Percentiles rank a stretch among this genome's conserved stretches.
Conservation (phyloP, 805 yeast species). For the Wickerhamiella allomyrinae region DNA sequence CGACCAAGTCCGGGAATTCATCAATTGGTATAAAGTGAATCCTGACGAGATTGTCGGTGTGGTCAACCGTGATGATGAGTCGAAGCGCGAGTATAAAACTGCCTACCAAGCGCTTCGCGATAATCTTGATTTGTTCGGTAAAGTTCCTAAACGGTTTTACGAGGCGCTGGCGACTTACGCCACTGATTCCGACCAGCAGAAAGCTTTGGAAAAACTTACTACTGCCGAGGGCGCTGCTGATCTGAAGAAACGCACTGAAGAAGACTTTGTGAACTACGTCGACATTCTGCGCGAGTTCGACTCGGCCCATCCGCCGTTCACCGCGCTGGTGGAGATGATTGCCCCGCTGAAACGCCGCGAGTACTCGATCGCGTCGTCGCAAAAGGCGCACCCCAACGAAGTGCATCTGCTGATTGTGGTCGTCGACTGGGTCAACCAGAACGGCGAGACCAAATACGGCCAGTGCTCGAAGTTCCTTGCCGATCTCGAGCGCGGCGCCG, state of each 20-base stretch:
- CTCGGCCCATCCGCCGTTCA: slow-evolving; percentile 64
- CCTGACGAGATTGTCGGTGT: slow-evolving; percentile 56
- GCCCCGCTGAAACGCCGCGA: slow-evolving; percentile 92
- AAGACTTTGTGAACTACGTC: slow-evolving; percentile 62
- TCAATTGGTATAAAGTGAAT: slow-evolving; percentile 55
- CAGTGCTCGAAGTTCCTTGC: slow-evolving; percentile 88
- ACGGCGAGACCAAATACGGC: slow-evolving; percentile 78
- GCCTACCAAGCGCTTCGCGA: slow-evolving; percentile 69
- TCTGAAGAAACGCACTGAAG: slow-evolving; percentile 73
- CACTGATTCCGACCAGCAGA: slow-evolving; percentile 50
- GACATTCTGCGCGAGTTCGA: slow-evolving; percentile 69
- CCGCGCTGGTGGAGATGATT: slow-evolving; percentile 55
- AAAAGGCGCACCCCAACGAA: slow-evolving; percentile 77
- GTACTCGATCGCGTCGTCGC: slow-evolving; percentile 94
- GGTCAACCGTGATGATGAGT: slow-evolving; percentile 46
- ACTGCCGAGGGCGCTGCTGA: slow-evolving; percentile 73
- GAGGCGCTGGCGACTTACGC: slow-evolving; percentile 69
- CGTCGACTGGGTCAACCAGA: slow-evolving; percentile 84
- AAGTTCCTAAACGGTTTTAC: slow-evolving; percentile 89
- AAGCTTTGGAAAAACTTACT: slow-evolving; percentile 45
- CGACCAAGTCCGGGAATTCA: slow-evolving; percentile 51
- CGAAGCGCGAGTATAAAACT: slow-evolving; percentile 53
- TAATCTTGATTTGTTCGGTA: slow-evolving; percentile 78
- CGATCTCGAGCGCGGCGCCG: slow-evolving; percentile 62
- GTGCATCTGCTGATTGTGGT: slow-evolving; percentile 87